Conservation (phyloP, 257 asterid species). For the Asclepias syriaca region DNA sequence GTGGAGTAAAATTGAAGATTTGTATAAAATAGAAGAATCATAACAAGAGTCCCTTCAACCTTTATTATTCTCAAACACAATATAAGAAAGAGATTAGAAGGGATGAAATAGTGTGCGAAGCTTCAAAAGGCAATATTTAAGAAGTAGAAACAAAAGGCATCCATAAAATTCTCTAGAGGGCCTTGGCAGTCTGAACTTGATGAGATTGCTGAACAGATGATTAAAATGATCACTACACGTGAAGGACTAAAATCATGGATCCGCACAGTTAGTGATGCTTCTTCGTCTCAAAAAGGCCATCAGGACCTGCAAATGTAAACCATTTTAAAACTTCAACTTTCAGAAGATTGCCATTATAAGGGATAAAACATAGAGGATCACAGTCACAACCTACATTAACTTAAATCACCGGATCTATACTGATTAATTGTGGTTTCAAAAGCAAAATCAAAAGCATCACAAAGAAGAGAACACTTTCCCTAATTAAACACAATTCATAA, state of each 20-base stretch:
- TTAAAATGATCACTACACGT: constrained; percentile 23
- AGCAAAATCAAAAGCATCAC: neutral
- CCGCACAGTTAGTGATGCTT: constrained; percentile 26
- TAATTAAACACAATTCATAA: neutral
- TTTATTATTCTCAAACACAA: constrained; percentile 1
- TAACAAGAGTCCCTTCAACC: neutral
- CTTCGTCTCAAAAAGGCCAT: constrained; percentile 74
- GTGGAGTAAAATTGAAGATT: neutral
- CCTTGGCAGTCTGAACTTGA: constrained; percentile 17
- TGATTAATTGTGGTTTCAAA: neutral
- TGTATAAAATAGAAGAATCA: neutral
- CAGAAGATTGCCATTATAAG: neutral
- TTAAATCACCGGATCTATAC: neutral
- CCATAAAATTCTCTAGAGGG: constrained; percentile 1
- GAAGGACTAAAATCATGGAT: constrained; percentile 1
- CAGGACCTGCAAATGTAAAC: constrained; percentile 58
- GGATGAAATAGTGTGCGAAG: neutral
- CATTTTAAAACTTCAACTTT: neutral
- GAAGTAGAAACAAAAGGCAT: constrained; percentile 8
- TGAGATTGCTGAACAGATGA: constrained; percentile 14
- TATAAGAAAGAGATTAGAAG: neutral
- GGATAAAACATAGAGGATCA: neutral
- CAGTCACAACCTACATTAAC: neutral
- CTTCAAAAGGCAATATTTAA: neutral
- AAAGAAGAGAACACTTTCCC: neutral